Conservation (phyloP, 2,329 filamentous ascomycete genomes). For the Trichoderma endophyticum region DNA sequence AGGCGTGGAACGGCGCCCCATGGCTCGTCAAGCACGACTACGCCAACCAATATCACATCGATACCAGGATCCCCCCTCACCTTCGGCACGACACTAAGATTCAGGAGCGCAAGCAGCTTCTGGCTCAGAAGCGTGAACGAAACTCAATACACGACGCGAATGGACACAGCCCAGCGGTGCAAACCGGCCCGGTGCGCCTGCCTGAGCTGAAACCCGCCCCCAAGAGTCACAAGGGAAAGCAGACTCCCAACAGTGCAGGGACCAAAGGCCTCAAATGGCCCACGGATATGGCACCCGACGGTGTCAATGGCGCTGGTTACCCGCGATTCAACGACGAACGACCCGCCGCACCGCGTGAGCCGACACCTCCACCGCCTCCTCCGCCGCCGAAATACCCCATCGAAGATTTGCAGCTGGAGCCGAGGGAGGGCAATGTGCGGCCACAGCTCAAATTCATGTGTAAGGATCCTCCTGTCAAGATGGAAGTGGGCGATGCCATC, state of each 20-base stretch:
- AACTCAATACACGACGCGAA: constrained; percentile 43
- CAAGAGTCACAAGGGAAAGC: constrained; percentile 66
- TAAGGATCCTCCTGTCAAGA: constrained; percentile 55
- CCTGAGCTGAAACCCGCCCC: constrained; percentile 71
- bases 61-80: constrained; percentile 79
- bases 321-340: constrained; percentile 42
- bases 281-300: constrained; percentile 29
- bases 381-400: constrained; percentile 90
- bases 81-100: constrained; percentile 77
- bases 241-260: constrained; percentile 30
- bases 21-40: constrained; percentile 91
- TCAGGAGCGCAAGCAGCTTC: constrained; percentile 70
- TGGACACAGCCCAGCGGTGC: constrained; percentile 33
- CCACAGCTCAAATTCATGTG: constrained; percentile 78
- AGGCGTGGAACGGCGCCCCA: constrained; percentile 92
- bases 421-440: constrained; percentile 62
- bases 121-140: constrained; percentile 61
- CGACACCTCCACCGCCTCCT: constrained; percentile 59
- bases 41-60: constrained; percentile 79
- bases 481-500: constrained; percentile 35
- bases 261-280: constrained; percentile 46
- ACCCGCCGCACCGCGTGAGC: constrained; percentile 29
- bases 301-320: constrained; percentile 48
- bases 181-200: constrained; percentile 53
- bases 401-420: constrained; percentile 82